Evolutionary conservation across 495 filamentous ascomycete species (phyloP).

Genomic region (Apiosordaria backusii): DNA sequence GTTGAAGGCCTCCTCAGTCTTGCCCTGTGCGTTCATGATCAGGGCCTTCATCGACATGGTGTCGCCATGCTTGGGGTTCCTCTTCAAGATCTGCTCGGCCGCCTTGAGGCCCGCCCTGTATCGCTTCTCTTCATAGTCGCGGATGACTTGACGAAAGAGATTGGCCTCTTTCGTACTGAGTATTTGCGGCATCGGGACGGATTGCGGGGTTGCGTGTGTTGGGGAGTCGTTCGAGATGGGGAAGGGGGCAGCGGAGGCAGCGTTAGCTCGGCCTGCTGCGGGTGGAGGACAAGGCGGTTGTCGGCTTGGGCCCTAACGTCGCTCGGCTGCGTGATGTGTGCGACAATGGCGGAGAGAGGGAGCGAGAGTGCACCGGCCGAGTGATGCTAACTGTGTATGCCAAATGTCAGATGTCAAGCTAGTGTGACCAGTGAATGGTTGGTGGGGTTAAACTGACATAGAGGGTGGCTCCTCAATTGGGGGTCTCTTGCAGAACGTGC

Average conservation of each 20-base stretch:
- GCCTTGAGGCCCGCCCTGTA: slow-evolving; percentile 96
- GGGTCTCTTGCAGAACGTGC: not conserved
- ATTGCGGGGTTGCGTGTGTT: slow-evolving; percentile 10
- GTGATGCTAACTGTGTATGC: not conserved
- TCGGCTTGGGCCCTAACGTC: not conserved
- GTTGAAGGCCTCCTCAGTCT: slow-evolving; percentile 87
- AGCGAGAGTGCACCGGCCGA: not conserved
- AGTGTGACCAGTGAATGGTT: not conserved
- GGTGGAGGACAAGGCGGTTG: not conserved
- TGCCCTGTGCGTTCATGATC: slow-evolving; percentile 86
- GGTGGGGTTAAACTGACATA: not conserved
- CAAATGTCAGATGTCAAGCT: not conserved
- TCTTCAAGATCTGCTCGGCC: slow-evolving; percentile 89
- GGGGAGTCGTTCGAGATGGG: slow-evolving; percentile 4
- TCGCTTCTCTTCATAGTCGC: slow-evolving; percentile 95
- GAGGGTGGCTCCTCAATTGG: not conserved
- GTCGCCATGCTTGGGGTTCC: slow-evolving; percentile 93
- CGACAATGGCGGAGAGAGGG: not conserved
- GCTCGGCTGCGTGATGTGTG: not conserved
- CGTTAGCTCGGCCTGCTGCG: not conserved
- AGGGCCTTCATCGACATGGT: slow-evolving; percentile 98
- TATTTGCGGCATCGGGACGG: slow-evolving; percentile 66
- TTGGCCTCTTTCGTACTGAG: slow-evolving; percentile 85
- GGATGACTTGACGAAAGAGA: slow-evolving; percentile 90
- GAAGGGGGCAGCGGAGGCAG: not conserved